These are phyloP conservation scores for Pulveroboletus frians DNA, from an alignment of 768 basidiomycete species.

Conservation along the genomic window DNA sequence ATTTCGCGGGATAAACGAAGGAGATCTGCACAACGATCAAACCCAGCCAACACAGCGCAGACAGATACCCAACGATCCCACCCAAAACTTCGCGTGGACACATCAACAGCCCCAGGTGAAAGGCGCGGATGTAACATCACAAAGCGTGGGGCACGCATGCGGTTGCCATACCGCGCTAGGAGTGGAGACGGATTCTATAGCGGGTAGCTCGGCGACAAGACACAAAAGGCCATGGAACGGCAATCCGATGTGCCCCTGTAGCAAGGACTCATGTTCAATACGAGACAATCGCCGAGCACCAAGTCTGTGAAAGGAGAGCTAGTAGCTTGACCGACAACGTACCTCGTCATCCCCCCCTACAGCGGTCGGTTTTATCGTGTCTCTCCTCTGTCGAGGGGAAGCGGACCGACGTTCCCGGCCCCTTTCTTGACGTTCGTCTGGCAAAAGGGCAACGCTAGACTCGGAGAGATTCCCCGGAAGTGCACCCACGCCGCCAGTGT, in stretches of 20 bases:
- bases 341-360: slow-evolving; percentile 10
- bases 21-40: background rate
- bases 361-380: slow-evolving; percentile 8
- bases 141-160: background rate
- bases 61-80: background rate
- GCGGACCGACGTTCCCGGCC: background rate
- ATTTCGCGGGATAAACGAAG: background rate
- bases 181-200: too few relatives aligned
- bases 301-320: background rate
- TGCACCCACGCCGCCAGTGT: slow-evolving; percentile 40
- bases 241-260: background rate
- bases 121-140: background rate
- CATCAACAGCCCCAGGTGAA: background rate
- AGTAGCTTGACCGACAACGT: background rate
- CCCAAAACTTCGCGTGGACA: background rate
- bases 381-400: slow-evolving; percentile 15
- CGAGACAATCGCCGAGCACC: background rate
- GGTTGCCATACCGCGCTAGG: background rate
- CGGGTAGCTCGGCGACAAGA: background rate
- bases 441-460: slow-evolving; percentile 42
- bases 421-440: slow-evolving; percentile 38
- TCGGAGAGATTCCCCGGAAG: slow-evolving; percentile 45
- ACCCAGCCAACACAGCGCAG: background rate
- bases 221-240: background rate
- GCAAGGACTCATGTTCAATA: background rate